These are phyloP conservation scores for Starmerella sirachaensis DNA, from an alignment of 805 yeast genomes.

Conservation along the genomic window DNA sequence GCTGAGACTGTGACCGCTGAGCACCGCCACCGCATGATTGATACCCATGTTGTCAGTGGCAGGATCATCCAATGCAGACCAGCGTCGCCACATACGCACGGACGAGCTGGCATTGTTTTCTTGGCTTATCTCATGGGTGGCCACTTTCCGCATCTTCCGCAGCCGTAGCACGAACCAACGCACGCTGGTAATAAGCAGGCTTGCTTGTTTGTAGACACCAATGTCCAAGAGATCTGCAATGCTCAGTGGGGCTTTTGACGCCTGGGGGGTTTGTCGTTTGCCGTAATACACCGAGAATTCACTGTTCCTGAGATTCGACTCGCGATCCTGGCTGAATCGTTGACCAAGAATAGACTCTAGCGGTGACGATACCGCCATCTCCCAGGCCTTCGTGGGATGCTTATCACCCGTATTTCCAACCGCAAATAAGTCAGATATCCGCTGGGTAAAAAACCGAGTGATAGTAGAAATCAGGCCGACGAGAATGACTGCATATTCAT, in stretches of 20 bases:
- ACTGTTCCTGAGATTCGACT: constrained; percentile 8
- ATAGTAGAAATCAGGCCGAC: constrained; percentile 22
- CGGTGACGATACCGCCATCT: not conserved
- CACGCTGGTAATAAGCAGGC: constrained; percentile 43
- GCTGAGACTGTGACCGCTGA: constrained; percentile 21
- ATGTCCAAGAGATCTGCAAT: constrained; percentile 46
- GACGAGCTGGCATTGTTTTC: constrained; percentile 8
- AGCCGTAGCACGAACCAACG: constrained; percentile 52
- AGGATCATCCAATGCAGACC: constrained; percentile 26
- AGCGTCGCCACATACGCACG: constrained; percentile 23
- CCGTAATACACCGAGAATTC: constrained; percentile 22
- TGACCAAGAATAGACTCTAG: not conserved
- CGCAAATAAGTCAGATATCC: constrained; percentile 1
- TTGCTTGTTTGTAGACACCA: constrained; percentile 39
- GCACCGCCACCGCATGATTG: constrained; percentile 1
- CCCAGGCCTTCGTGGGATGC: not conserved
- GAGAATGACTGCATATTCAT: constrained; percentile 38
- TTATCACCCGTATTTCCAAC: not conserved
- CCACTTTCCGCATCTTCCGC: constrained; percentile 33
- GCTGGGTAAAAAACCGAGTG: constrained; percentile 9
- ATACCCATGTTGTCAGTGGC: not conserved
- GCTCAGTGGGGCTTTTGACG: constrained; percentile 22
- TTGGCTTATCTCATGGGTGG: not conserved
- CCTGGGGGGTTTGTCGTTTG: constrained; percentile 15
- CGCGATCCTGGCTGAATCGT: constrained; percentile 2